Evolutionary conservation across 2,329 filamentous ascomycete genomes (phyloP).

Genomic region (Pestalotiopsis sp.): DNA sequence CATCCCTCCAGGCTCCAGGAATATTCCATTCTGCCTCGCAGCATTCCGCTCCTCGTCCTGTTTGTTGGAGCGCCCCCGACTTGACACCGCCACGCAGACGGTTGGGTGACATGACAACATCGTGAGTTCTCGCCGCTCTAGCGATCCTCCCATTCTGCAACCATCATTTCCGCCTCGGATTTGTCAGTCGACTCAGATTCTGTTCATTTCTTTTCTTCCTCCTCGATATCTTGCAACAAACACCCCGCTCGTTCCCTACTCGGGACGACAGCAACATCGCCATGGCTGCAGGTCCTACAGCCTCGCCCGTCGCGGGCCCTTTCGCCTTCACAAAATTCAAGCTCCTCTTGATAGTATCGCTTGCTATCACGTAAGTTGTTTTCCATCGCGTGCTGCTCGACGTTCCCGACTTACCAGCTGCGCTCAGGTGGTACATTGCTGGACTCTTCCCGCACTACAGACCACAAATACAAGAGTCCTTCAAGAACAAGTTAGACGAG

Average conservation of each 20-base stretch:
- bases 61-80: background rate
- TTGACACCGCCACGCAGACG: background rate
- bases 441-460: constrained; percentile 43
- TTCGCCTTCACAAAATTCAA: constrained; percentile 36
- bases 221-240: background rate
- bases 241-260: background rate
- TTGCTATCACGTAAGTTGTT: constrained; percentile 37
- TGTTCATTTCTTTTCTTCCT: background rate
- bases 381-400: background rate
- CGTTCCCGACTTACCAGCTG: background rate
- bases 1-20: background rate
- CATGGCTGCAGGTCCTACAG: constrained; percentile 17
- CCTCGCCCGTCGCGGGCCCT: constrained; percentile 10
- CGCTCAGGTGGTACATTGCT: constrained; percentile 47
- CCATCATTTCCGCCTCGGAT: background rate
- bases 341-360: constrained; percentile 33
- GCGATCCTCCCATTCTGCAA: background rate
- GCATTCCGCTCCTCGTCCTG: background rate
- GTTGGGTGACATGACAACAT: background rate
- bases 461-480: constrained; percentile 38
- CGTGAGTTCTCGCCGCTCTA: background rate
- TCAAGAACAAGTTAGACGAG: constrained; percentile 38
- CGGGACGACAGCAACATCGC: background rate
- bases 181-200: background rate
- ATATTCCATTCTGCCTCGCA: background rate